Evolutionary conservation across 2,329 filamentous ascomycete species (phyloP).

Genomic region (Dothistroma pini): DNA sequence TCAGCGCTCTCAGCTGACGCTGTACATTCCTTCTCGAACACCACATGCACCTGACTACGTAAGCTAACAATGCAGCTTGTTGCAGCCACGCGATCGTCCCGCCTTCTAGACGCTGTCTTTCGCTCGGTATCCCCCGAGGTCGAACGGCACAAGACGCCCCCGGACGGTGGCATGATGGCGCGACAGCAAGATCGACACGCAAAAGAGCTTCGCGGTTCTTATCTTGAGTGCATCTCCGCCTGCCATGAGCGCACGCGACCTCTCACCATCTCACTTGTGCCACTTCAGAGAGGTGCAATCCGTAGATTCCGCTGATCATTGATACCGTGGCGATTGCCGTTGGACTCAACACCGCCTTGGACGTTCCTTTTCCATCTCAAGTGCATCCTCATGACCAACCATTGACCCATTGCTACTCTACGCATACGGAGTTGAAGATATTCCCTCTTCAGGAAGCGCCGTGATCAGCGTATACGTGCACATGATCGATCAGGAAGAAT

Average conservation of each 20-base stretch:
- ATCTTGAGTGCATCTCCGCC: background rate
- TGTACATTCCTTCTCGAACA: background rate
- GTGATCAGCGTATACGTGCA: background rate
- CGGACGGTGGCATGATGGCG: background rate
- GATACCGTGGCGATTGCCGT: background rate
- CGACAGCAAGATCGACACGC: background rate
- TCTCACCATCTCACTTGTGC: background rate
- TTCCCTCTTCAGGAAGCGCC: background rate
- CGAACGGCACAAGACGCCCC: background rate
- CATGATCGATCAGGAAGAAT: background rate
- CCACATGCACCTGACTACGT: too few species aligned
- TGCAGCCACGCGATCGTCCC: background rate
- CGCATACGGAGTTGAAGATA: background rate
- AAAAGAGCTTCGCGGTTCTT: background rate
- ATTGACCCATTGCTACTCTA: background rate
- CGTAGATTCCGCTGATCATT: background rate
- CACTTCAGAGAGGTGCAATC: background rate
- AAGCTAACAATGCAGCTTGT: conserved; percentile 1
- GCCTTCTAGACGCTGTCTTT: background rate
- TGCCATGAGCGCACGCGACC: background rate
- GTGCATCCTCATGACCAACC: background rate
- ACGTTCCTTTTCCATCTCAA: background rate
- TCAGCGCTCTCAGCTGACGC: background rate
- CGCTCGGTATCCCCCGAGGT: background rate
- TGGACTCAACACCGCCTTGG: background rate